These are phyloP conservation scores for Hypoxylon sp. DNA, from an alignment of 2,329 filamentous ascomycete genomes.

Conservation along the genomic window DNA sequence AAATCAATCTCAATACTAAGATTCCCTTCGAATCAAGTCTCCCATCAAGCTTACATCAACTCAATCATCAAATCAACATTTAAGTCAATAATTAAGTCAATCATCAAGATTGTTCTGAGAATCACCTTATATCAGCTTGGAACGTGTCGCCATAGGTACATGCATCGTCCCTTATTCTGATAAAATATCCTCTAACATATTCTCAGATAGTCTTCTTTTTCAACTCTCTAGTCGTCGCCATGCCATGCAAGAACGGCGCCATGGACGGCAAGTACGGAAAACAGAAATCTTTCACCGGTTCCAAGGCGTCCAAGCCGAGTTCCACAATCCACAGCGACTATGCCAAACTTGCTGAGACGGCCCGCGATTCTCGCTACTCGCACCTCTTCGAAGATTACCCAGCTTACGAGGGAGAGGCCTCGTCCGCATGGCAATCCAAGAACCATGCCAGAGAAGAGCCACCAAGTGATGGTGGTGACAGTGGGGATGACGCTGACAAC, in stretches of 20 bases:
- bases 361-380: too few species aligned
- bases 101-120: not conserved
- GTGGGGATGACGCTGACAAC: not conserved
- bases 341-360: too few species aligned
- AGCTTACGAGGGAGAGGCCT: too few species aligned
- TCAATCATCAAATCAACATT: not conserved
- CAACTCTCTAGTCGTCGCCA: not conserved
- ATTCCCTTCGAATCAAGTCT: not conserved
- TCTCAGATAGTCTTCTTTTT: not conserved
- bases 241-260: not conserved
- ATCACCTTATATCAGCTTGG: not conserved
- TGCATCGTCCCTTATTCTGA: not conserved
- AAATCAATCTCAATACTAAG: not conserved
- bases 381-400: too few species aligned
- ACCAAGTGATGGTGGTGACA: not conserved
- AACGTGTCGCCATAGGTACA: not conserved
- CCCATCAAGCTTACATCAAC: too few species aligned
- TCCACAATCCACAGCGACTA: too few species aligned
- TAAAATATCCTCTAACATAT: not conserved
- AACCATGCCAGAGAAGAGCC: not conserved
- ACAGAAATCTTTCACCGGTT: too few species aligned
- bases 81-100: too few species aligned
- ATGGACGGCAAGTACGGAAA: too few species aligned
- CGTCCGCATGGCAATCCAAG: too few species aligned
- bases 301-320: too few species aligned